Evolutionary conservation across 371 early-diverging fungal genomes (phyloP), one percentile per base, ranked within the genome.

Genomic region (Amoeboaphelidium protococcarum): DNA sequence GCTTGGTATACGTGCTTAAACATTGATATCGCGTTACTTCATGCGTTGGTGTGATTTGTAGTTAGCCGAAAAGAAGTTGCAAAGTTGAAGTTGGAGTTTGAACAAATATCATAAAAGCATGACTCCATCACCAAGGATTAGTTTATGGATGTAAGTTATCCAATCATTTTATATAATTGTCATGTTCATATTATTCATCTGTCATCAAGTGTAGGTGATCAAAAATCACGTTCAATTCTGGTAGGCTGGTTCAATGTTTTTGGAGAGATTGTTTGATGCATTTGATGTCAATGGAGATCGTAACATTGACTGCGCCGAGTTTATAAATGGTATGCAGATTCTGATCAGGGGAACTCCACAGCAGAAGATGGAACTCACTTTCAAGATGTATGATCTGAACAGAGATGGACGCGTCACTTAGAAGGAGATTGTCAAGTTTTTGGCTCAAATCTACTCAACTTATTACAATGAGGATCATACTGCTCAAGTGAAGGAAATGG

Each of bases 321-420:
- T 80, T 56, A 74, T 80, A 2, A 67, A 75, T 48, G 83, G 83
- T 0, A 58, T 82, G 25, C 71, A 72, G 44, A 66, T 73, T 2
- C 79, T 80, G 52, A 71, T 79, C 65, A 79, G 77, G 59, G 83
- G 83, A 23, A 78, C 69, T 0, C 61, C 76, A 2, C 76, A 80
- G 42, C 80, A 82, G 53, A 80, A 80, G 52, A 58, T 78, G 42
- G 75, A 70, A 52, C 61, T 81, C 47, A 77, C 80, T 1, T 83
- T 83, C 57, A 70, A 72, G 49, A 52, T 83, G 25, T 83, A 80
- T 56, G 83, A 83, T 66, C 63, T 79, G 27, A 72, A 83, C 55
- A 74, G 72, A 46, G 76, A 75, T 55, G 81, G 80, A 13, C 72
- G 67, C 45, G 68, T 83, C 26, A 75, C 80, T 50, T 73, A 69